Base-by-base conservation (phyloP, 108 stramenopile genomes). In the Cyclotella kingstonii region DNA sequence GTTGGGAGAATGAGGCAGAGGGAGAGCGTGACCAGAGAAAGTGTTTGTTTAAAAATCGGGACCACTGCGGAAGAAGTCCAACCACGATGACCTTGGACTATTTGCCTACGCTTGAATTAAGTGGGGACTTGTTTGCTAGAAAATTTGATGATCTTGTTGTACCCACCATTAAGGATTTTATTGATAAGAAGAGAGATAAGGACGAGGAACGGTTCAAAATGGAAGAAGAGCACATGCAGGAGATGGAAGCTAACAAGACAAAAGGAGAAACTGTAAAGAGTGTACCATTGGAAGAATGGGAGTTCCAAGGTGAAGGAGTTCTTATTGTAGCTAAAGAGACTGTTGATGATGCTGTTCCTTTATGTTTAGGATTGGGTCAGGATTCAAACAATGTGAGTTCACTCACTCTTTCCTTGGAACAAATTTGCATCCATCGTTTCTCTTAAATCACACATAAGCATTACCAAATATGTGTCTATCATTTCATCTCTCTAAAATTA, bases 11-110 rank as follows among this genome's bases (percentile, higher is more conserved):
- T 53, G 88, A 96, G 33, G 74, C 83, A 4, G 56, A 60, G 30
- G 67, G 66, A 25, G 11, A 73, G 33, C 72, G 91, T 44, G 95
- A 95, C 56, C 72, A 70, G 31, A 76, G 85, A 23, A 96, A 96
- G 66, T 96, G 95, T 59, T 48, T 91, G 18, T 87, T 91, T 85
- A 86, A 79, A 27, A 81, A 91, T 69, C 85, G 83, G 25, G 70
- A 90, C 53, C 90, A 90, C 54, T 96, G 95, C 58, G 95, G 95
- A 4, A 63, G 95, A 64, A 89, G 87, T 33, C 95, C 95, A 0
- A 92, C 92, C 14, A 89, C 86, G 8, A 77, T 93, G 77, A 90
- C 89, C 2, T 44, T 87, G 61, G 90, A 95, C 34, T 91, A 90
- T 49, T 62, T 87, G 19, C 86, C 87, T 41, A 66, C 88, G 1